Base-by-base conservation (phyloP, 352 stramenopile species). In the Phytophthora podocarpi region DNA sequence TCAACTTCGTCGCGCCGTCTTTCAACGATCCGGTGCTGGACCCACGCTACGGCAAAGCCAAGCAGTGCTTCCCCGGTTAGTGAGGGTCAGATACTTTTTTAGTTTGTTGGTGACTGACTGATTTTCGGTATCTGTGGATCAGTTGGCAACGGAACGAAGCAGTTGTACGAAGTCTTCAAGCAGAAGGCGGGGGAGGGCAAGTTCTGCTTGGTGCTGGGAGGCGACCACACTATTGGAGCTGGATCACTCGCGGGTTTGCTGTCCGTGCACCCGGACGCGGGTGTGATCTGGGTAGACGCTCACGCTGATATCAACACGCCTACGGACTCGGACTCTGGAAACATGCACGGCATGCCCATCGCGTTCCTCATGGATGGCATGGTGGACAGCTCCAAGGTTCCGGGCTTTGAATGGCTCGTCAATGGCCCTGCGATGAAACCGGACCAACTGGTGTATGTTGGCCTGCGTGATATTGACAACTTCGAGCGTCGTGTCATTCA, bases 241-340 rank as follows among this genome's bases (percentile, higher is more conserved):
- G 97, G 96, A 26, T 97, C 89, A 45, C 76, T 99, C 13, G 90
- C 95, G 0, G 96, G 94, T 27, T 66, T 98, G 52, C 80, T 99
- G 24, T 83, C 78, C 21, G 87, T 90, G 28, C 79, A 95, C 66
- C 96, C 96, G 5, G 80, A 98, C 54, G 95, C 95, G 8, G 94
- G 95, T 34, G 80, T 99, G 35, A 97, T 99, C 70, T 99, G 97
- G 97, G 95, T 99, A 31, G 97, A 99, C 69, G 97, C 97, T 5
- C 97, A 99, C 78, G 97, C 96, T 36, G 97, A 99, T 82, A 95
- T 99, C 59, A 99, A 99, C 81, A 98, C 93, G n/a, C 97, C 97
- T 2, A 53, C 74, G 20, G 86, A 81, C 13, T 97, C 87, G 16
- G 89, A 76, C 39, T 94, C 85, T 61, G 97, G 97, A 36, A 99